phyloP scores from a whole-genome alignment of 139 green algal species.

The Picochlorum sp. region DNA sequence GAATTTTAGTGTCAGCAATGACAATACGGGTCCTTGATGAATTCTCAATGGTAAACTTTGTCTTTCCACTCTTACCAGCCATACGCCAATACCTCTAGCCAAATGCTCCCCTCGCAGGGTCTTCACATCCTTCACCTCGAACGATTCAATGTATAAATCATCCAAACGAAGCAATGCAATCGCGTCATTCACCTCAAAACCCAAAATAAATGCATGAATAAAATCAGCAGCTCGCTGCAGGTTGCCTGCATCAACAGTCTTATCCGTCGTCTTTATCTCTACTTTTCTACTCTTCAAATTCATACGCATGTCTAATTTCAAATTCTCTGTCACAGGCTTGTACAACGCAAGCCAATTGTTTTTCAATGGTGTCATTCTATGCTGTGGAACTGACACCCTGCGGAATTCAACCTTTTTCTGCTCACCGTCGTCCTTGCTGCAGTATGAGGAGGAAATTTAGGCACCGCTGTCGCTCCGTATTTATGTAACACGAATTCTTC shows the following conservation, averaged over 20 bases:
- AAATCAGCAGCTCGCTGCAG: conserved; percentile 98
- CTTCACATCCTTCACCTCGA: conserved; percentile 99
- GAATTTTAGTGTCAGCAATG: conserved; percentile 91
- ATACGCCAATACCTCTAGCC: conserved; percentile 88
- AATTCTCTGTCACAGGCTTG: conserved; percentile 89
- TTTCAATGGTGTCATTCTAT: conserved; percentile 95
- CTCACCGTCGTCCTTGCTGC: conserved; percentile 50
- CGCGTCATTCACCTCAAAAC: conserved; percentile 73
- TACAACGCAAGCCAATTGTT: conserved; percentile 94
- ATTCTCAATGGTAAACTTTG: conserved; percentile 99
- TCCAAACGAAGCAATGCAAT: conserved; percentile 94
- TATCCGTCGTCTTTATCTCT: conserved; percentile 87
- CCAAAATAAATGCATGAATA: conserved; percentile 92
- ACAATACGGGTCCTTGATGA: conserved; percentile 93
- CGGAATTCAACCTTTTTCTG: conserved; percentile 59
- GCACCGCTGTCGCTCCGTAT: conserved; percentile 23
- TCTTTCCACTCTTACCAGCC: conserved; percentile 95
- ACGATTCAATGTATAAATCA: conserved; percentile 96
- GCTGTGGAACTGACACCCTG: conserved; percentile 76
- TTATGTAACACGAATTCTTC: conserved; percentile 2
- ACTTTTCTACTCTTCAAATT: conserved; percentile 94
- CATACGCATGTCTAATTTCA: conserved; percentile 99
- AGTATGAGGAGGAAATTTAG: conserved; percentile 54
- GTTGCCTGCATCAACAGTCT: conserved; percentile 67
- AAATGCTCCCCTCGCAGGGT: conserved; percentile 95